phyloP scores from a whole-genome alignment of 2,329 filamentous ascomycete genomes.

The Neophaeococcomyces aloes region DNA sequence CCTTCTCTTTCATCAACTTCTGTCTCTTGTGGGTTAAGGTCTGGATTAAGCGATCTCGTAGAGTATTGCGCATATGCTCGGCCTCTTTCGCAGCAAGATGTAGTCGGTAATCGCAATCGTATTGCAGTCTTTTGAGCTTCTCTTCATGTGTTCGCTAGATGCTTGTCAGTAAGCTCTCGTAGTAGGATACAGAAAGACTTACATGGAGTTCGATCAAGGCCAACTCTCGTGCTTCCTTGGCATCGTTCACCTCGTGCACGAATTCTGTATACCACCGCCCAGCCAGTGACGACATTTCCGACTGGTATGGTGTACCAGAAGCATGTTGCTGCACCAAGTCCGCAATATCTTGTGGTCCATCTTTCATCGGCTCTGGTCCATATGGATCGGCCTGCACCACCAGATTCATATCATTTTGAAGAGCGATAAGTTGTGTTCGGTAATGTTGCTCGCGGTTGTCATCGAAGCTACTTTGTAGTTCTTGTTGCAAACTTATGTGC shows the following conservation, averaged over 20 bases:
- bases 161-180: constrained; percentile 8
- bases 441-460: constrained; percentile 75
- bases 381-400: constrained; percentile 81
- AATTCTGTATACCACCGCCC: constrained; percentile 80
- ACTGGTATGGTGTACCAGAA: constrained; percentile 52
- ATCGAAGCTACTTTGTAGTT: constrained; percentile 66
- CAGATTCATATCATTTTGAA: constrained; percentile 82
- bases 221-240: constrained; percentile 77
- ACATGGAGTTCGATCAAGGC: constrained; percentile 74
- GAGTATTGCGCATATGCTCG: constrained; percentile 46
- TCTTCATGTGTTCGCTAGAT: constrained; percentile 47
- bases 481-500: constrained; percentile 66
- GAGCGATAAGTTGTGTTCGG: constrained; percentile 75
- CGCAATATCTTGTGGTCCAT: constrained; percentile 54
- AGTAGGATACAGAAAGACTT: constrained; percentile 22
- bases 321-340: constrained; percentile 49
- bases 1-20: constrained; percentile 53
- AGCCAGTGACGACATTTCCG: constrained; percentile 54
- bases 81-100: constrained; percentile 55
- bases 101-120: constrained; percentile 48
- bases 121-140: constrained; percentile 45
- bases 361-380: constrained; percentile 55
- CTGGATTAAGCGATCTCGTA: constrained; percentile 52
- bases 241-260: constrained; percentile 74
- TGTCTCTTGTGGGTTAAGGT: constrained; percentile 47